These are phyloP conservation scores for Fagopyrum esculentum DNA, from an alignment of 148 eudicot genomes.

Conservation along the genomic window DNA sequence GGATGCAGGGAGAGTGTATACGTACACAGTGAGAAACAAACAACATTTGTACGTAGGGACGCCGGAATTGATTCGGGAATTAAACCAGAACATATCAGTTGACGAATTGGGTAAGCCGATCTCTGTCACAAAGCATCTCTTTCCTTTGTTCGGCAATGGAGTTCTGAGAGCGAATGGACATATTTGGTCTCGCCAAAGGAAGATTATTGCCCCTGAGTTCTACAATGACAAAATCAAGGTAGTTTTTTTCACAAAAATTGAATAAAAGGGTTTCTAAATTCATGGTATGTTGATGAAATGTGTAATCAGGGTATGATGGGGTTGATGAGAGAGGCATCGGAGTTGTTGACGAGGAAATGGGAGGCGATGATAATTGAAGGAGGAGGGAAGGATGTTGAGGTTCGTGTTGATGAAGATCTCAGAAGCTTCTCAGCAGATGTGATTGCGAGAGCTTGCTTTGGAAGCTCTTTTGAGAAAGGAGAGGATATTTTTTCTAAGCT, in stretches of 20 bases:
- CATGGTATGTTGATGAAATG: background rate
- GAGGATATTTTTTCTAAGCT: conserved; percentile 61
- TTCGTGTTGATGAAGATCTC: conserved; percentile 63
- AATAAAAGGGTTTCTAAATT: too few species aligned
- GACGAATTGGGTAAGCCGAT: conserved; percentile 60
- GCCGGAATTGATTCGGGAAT: conserved; percentile 62
- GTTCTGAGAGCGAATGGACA: conserved; percentile 67
- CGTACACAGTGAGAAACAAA: conserved; percentile 61
- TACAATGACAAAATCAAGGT: conserved; percentile 87
- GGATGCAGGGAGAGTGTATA: conserved; percentile 50
- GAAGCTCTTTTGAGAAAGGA: conserved; percentile 68
- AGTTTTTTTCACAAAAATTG: background rate
- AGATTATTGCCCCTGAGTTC: conserved; percentile 68
- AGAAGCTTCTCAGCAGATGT: conserved; percentile 63
- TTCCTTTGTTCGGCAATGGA: conserved; percentile 83
- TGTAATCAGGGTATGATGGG: conserved; percentile 60
- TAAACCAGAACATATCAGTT: conserved; percentile 44
- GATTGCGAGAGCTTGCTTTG: conserved; percentile 76
- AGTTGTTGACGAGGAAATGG: conserved; percentile 53
- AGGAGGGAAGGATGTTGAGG: conserved; percentile 37
- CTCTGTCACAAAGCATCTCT: conserved; percentile 54
- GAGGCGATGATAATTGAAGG: conserved; percentile 37
- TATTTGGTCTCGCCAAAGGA: conserved; percentile 67
- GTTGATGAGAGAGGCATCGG: conserved; percentile 57
- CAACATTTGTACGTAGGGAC: conserved; percentile 64